Base-by-base conservation (phyloP, 768 basidiomycete species). In the Termitomyces sp. region DNA sequence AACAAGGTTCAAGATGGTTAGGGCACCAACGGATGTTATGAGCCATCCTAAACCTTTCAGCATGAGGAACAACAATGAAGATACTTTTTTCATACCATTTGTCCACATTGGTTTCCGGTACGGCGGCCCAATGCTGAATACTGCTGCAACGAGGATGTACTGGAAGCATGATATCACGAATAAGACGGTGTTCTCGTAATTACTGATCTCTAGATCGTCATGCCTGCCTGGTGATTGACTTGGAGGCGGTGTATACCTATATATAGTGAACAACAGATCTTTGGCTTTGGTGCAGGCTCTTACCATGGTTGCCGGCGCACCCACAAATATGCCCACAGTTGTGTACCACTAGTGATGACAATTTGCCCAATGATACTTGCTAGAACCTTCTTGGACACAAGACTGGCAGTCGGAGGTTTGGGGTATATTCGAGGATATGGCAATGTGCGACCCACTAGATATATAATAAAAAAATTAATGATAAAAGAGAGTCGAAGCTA, bases 81-180 rank as follows among this genome's bases (percentile, higher is more conserved):
- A 19, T 43, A 21, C 46, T 33, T 53, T 23, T 53, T 53, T 44
- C 84, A 55, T 67, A 95, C 95, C 84, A 66, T 99, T 99, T 15
- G 94, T 91, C 84, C 89, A 94, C 80, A 98, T 91, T 26, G 94
- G 81, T 70, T 91, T 89, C 50, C 97, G 84, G 70, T 96, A 99
- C 4, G 97, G 97, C 3, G 95, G 95, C 0, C 97, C 97, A 62
- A 98, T 97, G 68, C 92, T 96, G 74, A 98, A 99, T 0, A 98
- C 94, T 0, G 88, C 96, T 12, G 96, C 97, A 8, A 97, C 91
- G 49, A 98, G 77, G 65, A 98, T 92, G 70, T 99, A 99, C 73
- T 99, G 97, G 84, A 98, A 98, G 60, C 94, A 97, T 10, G 97
- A 98, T 44, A 98, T 77, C 61, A 98, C 71, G 75, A 99, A 99